Evolutionary conservation across 345 rosid genomes (phyloP), one percentile per base, ranked within the genome.

Genomic region (Salix koriyanagi): DNA sequence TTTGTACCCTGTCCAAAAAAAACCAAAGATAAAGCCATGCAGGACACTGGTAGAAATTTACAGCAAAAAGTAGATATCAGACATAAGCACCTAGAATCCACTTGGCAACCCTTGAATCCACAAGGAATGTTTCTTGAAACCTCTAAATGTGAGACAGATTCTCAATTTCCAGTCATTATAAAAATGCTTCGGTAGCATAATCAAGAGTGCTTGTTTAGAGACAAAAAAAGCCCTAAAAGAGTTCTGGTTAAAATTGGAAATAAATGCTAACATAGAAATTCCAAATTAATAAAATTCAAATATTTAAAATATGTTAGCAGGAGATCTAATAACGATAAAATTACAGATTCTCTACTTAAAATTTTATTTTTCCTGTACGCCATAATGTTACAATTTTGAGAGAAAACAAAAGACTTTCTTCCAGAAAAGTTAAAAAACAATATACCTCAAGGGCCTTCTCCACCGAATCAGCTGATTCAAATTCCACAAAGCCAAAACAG

Each of bases 401-500:
- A 58, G 2, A 65, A 32, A 32, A 65, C 32, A 30, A 16, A 14
- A 25, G 16, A 11, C 15, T 37, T 15, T 12, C 12, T 26, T 16
- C 18, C 25, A 30, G 26, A 16, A 6, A 9, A 44, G n/a, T 52
- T 11, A 10, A 2, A 34, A 39, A 15, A 65, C 25, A 61, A 61
- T 21, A 7, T 82, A 92, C 98, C 97, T 83, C 72, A 79, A 90
- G 78, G 39, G 94, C 98, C 65, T 76, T 79, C 74, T 81, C 86
- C 89, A 89, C 80, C 6, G 97, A 85, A 79, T 84, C 81, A 82
- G 84, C 86, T 71, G 95, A 79, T 73, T 91, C 95, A 44, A 85
- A 94, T 70, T 94, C 94, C 65, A 94, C 95, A 74, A 94, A 94
- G 28, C 95, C 98, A 39, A 89, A 94, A 73, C 95, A 92, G 73